Evolutionary conservation across 2,329 filamentous ascomycete genomes (phyloP).

Genomic region (Aspergillus pseudoglaucus): DNA sequence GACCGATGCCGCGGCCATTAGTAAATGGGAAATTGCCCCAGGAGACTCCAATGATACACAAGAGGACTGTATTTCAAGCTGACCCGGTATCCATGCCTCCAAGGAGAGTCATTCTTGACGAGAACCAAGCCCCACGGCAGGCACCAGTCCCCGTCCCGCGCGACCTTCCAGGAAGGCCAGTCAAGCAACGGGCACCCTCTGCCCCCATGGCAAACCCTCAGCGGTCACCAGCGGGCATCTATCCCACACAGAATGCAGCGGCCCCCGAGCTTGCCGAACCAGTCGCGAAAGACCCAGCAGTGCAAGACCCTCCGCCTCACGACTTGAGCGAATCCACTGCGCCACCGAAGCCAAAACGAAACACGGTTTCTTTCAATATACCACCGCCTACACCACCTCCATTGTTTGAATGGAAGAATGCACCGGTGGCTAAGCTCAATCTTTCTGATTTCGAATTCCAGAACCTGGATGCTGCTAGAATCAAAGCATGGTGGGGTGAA

Average conservation of each 20-base stretch:
- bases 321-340: conserved; percentile 10
- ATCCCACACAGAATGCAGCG: not conserved
- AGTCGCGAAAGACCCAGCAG: not conserved
- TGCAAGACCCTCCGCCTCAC: not conserved
- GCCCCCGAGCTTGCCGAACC: not conserved
- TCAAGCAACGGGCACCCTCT: conserved; percentile 1
- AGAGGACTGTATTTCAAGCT: not conserved
- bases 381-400: conserved; percentile 42
- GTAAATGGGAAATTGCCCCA: conserved; percentile 5
- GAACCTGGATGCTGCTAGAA: conserved; percentile 41
- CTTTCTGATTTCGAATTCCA: conserved; percentile 56
- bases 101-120: not conserved
- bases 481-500: conserved; percentile 72
- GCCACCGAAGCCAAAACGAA: conserved; percentile 28
- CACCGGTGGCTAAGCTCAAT: conserved; percentile 55
- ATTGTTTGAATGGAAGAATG: conserved; percentile 62
- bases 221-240: not conserved
- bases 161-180: not conserved
- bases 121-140: not conserved
- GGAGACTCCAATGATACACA: not conserved
- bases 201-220: not conserved
- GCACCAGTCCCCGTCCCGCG: not conserved
- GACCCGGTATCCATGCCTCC: not conserved
- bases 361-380: conserved; percentile 42
- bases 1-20: conserved; percentile 1